These are phyloP conservation scores for Kwoniella botswanensis DNA, from an alignment of 768 basidiomycete genomes.

Conservation along the genomic window DNA sequence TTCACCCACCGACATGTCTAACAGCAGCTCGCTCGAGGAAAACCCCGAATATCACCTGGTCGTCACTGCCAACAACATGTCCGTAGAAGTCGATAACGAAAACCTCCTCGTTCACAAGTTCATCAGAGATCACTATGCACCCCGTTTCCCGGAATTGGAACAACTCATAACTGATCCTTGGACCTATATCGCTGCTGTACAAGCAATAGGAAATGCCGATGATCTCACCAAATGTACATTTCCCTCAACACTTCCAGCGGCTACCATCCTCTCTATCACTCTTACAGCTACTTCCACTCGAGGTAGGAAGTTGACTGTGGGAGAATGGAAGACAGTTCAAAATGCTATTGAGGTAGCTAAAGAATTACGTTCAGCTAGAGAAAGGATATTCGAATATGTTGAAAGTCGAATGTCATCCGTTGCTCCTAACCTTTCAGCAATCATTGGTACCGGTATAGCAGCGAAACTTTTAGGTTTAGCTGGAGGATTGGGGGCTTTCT, in stretches of 20 bases:
- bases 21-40: conserved; percentile 72
- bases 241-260: conserved; percentile 77
- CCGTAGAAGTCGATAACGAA: conserved; percentile 98
- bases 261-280: conserved; percentile 92
- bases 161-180: conserved; percentile 89
- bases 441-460: conserved; percentile 97
- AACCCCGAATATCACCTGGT: conserved; percentile 96
- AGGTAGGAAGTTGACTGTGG: conserved; percentile 72
- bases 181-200: conserved; percentile 90
- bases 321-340: conserved; percentile 79
- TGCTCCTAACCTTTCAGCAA: conserved; percentile 96
- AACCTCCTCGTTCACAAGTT: conserved; percentile 98
- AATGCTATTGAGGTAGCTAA: conserved; percentile 88
- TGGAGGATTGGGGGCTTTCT: conserved; percentile 85
- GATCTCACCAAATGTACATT: conserved; percentile 87
- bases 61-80: conserved; percentile 95
- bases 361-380: conserved; percentile 83
- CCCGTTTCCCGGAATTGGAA: conserved; percentile 95
- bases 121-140: conserved; percentile 94
- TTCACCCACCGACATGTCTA: conserved; percentile 77
- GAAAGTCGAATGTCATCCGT: conserved; percentile 98
- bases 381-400: conserved; percentile 99
- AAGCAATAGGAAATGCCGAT: conserved; percentile 81
- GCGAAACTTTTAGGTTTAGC: conserved; percentile 97
- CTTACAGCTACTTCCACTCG: conserved; percentile 92